These are phyloP conservation scores for Trichoderma arundinaceum DNA, from an alignment of 2,329 filamentous ascomycete genomes.

Conservation along the genomic window DNA sequence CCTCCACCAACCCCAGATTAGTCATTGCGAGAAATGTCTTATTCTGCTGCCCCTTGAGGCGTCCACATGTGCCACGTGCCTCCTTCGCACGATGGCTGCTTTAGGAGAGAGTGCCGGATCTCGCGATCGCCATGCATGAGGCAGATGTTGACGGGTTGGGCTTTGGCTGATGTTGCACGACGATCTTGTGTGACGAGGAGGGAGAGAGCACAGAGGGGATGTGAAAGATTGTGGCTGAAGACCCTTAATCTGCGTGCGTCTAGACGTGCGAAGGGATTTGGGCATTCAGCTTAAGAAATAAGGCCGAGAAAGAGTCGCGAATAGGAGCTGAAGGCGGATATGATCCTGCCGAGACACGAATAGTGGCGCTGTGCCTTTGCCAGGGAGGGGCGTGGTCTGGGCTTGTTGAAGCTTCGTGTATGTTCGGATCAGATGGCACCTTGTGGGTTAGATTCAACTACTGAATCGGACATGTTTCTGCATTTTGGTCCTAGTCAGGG, in stretches of 20 bases:
- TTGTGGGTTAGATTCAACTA: neutral
- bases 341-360: constrained; percentile 15
- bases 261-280: neutral
- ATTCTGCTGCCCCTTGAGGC: constrained; percentile 10
- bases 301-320: neutral
- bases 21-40: constrained; percentile 30
- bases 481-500: constrained; percentile 13
- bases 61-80: constrained; percentile 30
- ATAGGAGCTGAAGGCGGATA: neutral
- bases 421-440: neutral
- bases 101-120: constrained; percentile 23
- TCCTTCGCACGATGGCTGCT: neutral
- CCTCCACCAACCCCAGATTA: constrained; percentile 29
- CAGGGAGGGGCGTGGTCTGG: neutral
- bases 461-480: neutral
- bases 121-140: constrained; percentile 22
- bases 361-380: neutral
- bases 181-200: constrained; percentile 26
- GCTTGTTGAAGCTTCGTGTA: neutral
- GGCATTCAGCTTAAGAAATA: neutral
- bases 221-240: constrained; percentile 27
- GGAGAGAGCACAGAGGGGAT: neutral
- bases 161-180: constrained; percentile 16
- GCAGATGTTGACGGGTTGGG: constrained; percentile 13
- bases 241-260: constrained; percentile 29